Base-by-base conservation (phyloP, 192 early-diverging fungal species). In the Jimgerdemannia flammicorona region DNA sequence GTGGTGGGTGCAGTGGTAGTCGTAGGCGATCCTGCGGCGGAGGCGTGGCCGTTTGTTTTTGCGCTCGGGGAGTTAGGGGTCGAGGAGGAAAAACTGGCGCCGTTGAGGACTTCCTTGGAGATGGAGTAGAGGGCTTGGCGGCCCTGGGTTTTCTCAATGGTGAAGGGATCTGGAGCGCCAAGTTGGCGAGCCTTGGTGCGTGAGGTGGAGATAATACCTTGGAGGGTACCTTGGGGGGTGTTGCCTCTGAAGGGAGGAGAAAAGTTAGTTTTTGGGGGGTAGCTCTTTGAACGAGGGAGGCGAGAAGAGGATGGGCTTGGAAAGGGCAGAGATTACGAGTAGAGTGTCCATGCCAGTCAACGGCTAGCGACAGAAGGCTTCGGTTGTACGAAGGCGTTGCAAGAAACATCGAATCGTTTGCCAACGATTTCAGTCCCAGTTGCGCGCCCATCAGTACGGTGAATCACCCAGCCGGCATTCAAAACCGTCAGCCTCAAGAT, bases 121-220 rank as follows among this genome's bases (percentile, higher is more conserved):
- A 86, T 80, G 3, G 77, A 75, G 75, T 86, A 86, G 18, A 76
- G 75, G 20, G 84, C 77, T 44, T 72, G 70, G 40, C 77, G 72
- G 18, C 75, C 75, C 3, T 54, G 65, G 43, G 72, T 78, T 67
- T 83, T 84, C 19, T 81, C 77, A 39, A 86, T 85, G 67, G 66
- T 66, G 66, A 83, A 83, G 4, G 85, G 85, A 42, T 83, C 79
- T n/a, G 77, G 65, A 17, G 65, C 18, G 19, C 78, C 72, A 14
- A 81, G 44, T 65, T 78, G 70, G 44, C 75, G 71, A 1, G 85
- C 83, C 3, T 72, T 72, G 63, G 80, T 79, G 18, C 81, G 73
- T 3, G 81, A 75, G 4, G 83, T 86, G 40, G 83, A 84, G 64
- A 86, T 86, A 11, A 78, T 83, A 29, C 85, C 85, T 75, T 86